These are phyloP conservation scores for Ascochyta rabiei DNA, from an alignment of 2,329 filamentous ascomycete genomes.

Conservation along the genomic window DNA sequence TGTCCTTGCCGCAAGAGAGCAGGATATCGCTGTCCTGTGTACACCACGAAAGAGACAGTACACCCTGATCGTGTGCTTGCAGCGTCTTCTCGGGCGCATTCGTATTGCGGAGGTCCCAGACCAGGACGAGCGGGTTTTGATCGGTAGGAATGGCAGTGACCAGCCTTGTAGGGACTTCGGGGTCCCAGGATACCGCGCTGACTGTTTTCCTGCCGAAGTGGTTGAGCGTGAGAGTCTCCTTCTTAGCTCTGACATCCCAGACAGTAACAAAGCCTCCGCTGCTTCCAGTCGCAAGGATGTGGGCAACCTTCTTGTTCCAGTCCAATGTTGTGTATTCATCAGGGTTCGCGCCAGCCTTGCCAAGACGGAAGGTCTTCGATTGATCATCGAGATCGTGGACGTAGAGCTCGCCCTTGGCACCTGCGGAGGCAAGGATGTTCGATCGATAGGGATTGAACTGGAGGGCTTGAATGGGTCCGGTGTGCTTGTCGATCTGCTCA, in stretches of 20 bases:
- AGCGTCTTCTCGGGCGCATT: slow-evolving; percentile 90
- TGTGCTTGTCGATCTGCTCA: slow-evolving; percentile 87
- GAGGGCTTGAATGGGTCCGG: slow-evolving; percentile 87
- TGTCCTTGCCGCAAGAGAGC: slow-evolving; percentile 95
- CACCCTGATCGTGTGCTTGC: slow-evolving; percentile 90
- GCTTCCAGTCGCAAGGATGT: slow-evolving; percentile 94
- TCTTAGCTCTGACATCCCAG: slow-evolving; percentile 98
- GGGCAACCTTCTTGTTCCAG: slow-evolving; percentile 97
- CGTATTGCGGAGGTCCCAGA: slow-evolving; percentile 96
- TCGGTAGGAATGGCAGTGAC: slow-evolving; percentile 92
- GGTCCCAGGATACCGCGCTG: slow-evolving; percentile 96
- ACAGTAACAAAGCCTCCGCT: slow-evolving; percentile 95
- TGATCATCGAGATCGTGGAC: slow-evolving; percentile 94
- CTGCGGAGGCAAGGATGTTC: slow-evolving; percentile 89
- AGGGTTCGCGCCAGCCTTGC: slow-evolving; percentile 83
- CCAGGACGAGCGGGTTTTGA: slow-evolving; percentile 81
- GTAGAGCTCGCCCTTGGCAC: slow-evolving; percentile 93
- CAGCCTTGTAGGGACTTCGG: slow-evolving; percentile 88
- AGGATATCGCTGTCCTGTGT: slow-evolving; percentile 85
- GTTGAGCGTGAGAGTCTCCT: slow-evolving; percentile 94
- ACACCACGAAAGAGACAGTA: slow-evolving; percentile 95
- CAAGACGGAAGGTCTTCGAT: slow-evolving; percentile 84
- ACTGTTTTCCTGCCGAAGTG: slow-evolving; percentile 87
- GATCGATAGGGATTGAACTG: slow-evolving; percentile 96
- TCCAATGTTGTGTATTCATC: slow-evolving; percentile 96